Evolutionary conservation across 1,284 basidiomycete genomes (phyloP), one percentile per base, ranked within the genome.

Genomic region (Vanrija sp.): DNA sequence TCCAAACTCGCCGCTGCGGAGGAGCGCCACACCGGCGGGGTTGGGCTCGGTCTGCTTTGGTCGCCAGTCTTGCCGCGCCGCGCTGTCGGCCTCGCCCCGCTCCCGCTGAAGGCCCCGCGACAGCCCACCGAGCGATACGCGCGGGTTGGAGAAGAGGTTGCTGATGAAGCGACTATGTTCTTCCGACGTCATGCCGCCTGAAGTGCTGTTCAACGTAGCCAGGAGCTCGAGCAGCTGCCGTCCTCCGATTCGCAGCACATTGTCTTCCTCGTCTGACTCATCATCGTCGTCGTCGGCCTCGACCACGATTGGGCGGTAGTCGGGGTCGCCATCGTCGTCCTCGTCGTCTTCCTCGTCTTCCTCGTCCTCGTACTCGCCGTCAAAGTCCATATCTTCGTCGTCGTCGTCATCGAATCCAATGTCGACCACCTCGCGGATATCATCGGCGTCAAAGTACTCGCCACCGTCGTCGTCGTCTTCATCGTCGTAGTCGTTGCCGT

Each of bases 1-100:
- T 6, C 94, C 93, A 75, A 96, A 98, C 51, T 96, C 90, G 45
- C 94, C 94, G 55, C 85, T 80, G 59, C 81, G 81, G 6, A 90
- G 79, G 8, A 98, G 79, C 45, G 84, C 80, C 8, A 85, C 69
- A 0, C 94, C 94, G 10, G 78, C 80, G 41, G 83, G 71, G 69
- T 89, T 82, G 1, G 93, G 89, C 56, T 86, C 81, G 3, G 72
- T 83, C 44, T 83, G 79, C 27, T 31, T 31, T 3, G 31, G 31
- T 12, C 31, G 5, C 31, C 31, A 31, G 31, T 31, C 31, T 12
- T 9, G 10, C 10, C 9, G 31, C 12, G 31, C 12, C 31, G 10
- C 9, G 31, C 31, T 14, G 31, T 31, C 12, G n/a, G n/a, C n/a
- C 9, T 31, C 31, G 31, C 31, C 31, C 9, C 31, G 31, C 31